These are phyloP conservation scores for Kuraishia piskuri DNA, from an alignment of 805 yeast species.

Conservation along the genomic window DNA sequence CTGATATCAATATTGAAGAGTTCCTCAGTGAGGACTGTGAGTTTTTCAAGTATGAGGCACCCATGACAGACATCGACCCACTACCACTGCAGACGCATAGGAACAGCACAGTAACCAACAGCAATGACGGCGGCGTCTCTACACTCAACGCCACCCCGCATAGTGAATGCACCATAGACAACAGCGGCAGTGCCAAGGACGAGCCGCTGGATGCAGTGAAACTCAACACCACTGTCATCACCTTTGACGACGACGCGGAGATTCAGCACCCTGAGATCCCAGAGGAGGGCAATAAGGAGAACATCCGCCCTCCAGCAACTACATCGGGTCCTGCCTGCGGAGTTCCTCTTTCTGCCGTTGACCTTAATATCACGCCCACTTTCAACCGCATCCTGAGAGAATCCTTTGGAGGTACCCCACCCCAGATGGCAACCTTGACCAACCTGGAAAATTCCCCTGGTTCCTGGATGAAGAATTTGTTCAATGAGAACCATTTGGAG, in stretches of 20 bases:
- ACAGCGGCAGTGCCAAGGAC: constrained; percentile 11
- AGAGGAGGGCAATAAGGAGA: constrained; percentile 21
- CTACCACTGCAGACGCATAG: constrained; percentile 16
- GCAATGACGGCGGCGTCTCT: background rate
- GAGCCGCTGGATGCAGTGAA: constrained; percentile 40
- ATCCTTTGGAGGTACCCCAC: constrained; percentile 4
- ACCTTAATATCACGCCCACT: constrained; percentile 22
- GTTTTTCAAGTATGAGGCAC: constrained; percentile 26
- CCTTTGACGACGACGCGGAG: constrained; percentile 31
- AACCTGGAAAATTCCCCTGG: constrained; percentile 5
- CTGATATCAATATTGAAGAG: background rate
- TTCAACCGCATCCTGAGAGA: constrained; percentile 5
- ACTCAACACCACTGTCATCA: constrained; percentile 44
- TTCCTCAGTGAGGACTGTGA: background rate
- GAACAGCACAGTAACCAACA: constrained; percentile 2
- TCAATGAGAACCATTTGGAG: constrained; percentile 17
- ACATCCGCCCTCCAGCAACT: constrained; percentile 11
- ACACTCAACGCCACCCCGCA: background rate
- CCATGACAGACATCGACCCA: constrained; percentile 35
- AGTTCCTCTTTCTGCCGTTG: constrained; percentile 2
- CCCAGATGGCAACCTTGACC: constrained; percentile 8
- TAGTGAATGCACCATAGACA: background rate
- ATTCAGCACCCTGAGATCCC: background rate
- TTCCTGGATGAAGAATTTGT: constrained; percentile 21
- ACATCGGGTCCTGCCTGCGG: constrained; percentile 1